Evolutionary conservation across 140 eudicot genomes (phyloP).

Genomic region (Cichorium intybus): DNA sequence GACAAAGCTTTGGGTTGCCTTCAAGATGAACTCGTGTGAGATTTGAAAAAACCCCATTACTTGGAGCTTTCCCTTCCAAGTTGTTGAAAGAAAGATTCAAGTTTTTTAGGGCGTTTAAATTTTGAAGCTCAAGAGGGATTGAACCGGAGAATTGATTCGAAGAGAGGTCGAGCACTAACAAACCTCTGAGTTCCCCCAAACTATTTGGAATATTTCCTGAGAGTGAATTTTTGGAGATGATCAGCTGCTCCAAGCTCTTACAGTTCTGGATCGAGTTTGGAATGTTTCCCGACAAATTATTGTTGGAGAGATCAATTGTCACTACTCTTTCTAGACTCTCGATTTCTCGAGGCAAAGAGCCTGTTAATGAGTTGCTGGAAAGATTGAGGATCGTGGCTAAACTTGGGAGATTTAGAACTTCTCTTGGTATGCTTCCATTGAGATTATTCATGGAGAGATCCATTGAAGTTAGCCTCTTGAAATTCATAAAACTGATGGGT

Average conservation of each 20-base stretch:
- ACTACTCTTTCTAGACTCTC: conserved; percentile 36
- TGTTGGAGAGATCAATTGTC: conserved; percentile 45
- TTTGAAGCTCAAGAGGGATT: conserved; percentile 42
- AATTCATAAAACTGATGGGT: conserved; percentile 42
- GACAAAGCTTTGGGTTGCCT: conserved; percentile 55
- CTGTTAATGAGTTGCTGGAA: conserved; percentile 45
- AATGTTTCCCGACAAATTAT: conserved; percentile 47
- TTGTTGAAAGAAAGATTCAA: conserved; percentile 63
- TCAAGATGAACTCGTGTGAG: conserved; percentile 40
- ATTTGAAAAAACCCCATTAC: conserved; percentile 48
- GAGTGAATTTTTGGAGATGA: conserved; percentile 35
- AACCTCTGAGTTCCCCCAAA: conserved; percentile 45
- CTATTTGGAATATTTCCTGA: conserved; percentile 49
- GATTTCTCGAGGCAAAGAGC: conserved; percentile 58
- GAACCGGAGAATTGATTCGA: conserved; percentile 58
- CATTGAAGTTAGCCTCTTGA: conserved; percentile 28
- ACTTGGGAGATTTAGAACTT: conserved; percentile 40
- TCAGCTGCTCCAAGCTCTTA: conserved; percentile 53
- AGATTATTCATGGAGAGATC: conserved; percentile 56
- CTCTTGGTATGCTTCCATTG: conserved; percentile 49
- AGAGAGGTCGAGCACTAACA: conserved; percentile 57
- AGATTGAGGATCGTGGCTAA: conserved; percentile 48
- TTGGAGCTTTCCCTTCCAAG: conserved; percentile 58
- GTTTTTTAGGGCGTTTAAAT: conserved; percentile 31
- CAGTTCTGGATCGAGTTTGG: conserved; percentile 51